Conservation (phyloP, 2,329 filamentous ascomycete genomes). For the Neonectria sp. region DNA sequence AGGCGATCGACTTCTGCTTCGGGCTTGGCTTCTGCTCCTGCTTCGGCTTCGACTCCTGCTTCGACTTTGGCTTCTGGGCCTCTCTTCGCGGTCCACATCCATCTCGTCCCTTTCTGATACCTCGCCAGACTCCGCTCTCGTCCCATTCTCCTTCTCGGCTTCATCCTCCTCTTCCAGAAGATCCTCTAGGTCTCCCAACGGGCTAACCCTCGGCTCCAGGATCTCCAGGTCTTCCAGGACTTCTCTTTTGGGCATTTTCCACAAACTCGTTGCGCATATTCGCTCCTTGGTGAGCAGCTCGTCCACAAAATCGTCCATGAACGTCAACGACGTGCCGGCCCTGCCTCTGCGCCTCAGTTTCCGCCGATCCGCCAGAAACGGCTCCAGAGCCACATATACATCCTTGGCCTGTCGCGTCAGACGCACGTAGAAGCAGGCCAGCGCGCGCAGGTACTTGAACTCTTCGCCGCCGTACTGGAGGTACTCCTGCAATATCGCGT, state of each 20-base stretch:
- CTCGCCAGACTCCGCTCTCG: conserved; percentile 60
- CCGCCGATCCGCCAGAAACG: conserved; percentile 83
- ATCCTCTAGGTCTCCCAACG: conserved; percentile 84
- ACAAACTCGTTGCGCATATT: conserved; percentile 91
- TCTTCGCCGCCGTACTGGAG: conserved; percentile 80
- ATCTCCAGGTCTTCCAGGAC: conserved; percentile 91
- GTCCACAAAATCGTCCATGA: conserved; percentile 94
- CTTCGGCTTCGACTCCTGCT: conserved; percentile 39
- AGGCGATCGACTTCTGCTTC: conserved; percentile 46
- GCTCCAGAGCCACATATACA: conserved; percentile 86
- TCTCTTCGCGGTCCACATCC: conserved; percentile 57
- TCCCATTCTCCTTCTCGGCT: conserved; percentile 52
- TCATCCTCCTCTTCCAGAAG: conserved; percentile 74
- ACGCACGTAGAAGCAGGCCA: conserved; percentile 94
- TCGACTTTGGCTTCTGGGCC: conserved; percentile 40
- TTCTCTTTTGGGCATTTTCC: conserved; percentile 88
- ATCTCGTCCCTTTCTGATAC: conserved; percentile 53
- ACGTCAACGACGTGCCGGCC: conserved; percentile 82
- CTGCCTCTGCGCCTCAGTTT: conserved; percentile 86
- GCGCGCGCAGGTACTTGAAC: conserved; percentile 89
- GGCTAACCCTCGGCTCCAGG: conserved; percentile 87
- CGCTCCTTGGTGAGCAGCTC: conserved; percentile 90
- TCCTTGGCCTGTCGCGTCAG: conserved; percentile 87
- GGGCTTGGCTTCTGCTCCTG: conserved; percentile 11
- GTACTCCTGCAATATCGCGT: conserved; percentile 86